phyloP scores from a whole-genome alignment of 352 stramenopile species.

The Plasmopara halstedii region DNA sequence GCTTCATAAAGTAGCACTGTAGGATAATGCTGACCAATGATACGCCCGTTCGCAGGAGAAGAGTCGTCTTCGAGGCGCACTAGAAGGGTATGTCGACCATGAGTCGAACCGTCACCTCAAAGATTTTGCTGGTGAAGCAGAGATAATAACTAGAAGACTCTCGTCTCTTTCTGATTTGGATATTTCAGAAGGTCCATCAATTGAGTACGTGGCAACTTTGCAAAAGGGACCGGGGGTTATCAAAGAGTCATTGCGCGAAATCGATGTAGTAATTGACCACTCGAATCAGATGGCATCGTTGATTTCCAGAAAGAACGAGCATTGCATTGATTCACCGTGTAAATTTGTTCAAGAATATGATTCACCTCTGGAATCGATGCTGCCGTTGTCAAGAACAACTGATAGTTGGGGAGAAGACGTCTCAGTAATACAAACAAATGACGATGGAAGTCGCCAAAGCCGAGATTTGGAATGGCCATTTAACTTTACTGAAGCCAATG shows the following conservation, averaged over 20 bases:
- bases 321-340: slow-evolving; percentile 16
- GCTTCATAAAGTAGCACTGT: neutral
- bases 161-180: slow-evolving; percentile 10
- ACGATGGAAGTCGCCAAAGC: slow-evolving; percentile 23
- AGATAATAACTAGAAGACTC: slow-evolving; percentile 7
- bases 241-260: slow-evolving; percentile 38
- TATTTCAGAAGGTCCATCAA: slow-evolving; percentile 17
- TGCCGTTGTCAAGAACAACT: slow-evolving; percentile 49
- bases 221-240: slow-evolving; percentile 32
- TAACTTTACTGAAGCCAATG: slow-evolving; percentile 8
- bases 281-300: slow-evolving; percentile 13
- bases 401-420: slow-evolving; percentile 52
- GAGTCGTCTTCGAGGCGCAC: slow-evolving; percentile 9
- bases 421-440: slow-evolving; percentile 23
- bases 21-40: slow-evolving; percentile 1
- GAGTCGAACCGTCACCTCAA: slow-evolving; percentile 2
- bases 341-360: slow-evolving; percentile 44
- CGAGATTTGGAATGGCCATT: slow-evolving; percentile 14
- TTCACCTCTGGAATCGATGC: slow-evolving; percentile 36
- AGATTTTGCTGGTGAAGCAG: slow-evolving; percentile 23
- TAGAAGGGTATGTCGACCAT: neutral
- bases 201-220: slow-evolving; percentile 29
- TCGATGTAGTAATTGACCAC: slow-evolving; percentile 39
- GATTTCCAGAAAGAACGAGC: slow-evolving; percentile 4
- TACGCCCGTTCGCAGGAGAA: slow-evolving; percentile 17